Base-by-base conservation (phyloP, 768 basidiomycete species). In the Russula vinacea region DNA sequence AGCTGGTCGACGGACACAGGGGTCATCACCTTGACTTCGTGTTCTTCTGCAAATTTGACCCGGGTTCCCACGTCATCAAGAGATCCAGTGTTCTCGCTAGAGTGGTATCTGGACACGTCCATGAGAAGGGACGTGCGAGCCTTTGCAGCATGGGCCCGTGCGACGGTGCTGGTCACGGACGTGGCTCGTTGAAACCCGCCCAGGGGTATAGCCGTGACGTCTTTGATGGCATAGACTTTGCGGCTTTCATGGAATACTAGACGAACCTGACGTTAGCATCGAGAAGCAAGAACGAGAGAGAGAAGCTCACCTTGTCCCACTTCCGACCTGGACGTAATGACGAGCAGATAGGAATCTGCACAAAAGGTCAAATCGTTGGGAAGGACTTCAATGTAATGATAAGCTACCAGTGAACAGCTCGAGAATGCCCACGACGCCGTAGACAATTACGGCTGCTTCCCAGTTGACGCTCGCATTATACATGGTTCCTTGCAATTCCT, bases 391-490 rank as follows among this genome's bases (percentile, higher is more conserved):
- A 52, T 63, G 56, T 32, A 45, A 58, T 8, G 50, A 64, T 63
- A 65, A 74, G 77, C 63, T 75, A 92, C 91, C 83, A 70, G 86
- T 81, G 71, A 86, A 90, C 26, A 94, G 74, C 65, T 86, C 84
- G 65, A 94, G 71, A 19, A 90, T 77, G 17, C 91, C 91, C 50
- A 92, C 77, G 67, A 94, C 83, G 14, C 91, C 92, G 73, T 90
- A 87, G 13, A 91, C 80, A 50, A 89, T 73, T 45, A 83, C 81
- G 62, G 79, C 74, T 19, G 80, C 78, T 9, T 76, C 72, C 87
- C 89, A 90, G 71, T 84, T 79, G 22, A 75, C 67, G 16, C 71
- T 74, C 9, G 76, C 72, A 29, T 69, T 70, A n/a, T 72, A 76
- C 37, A 65, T 71, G 45, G 74, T 71, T 47, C 68, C 70, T 22